Evolutionary conservation across 2,329 filamentous ascomycete species (phyloP).

Genomic region (Fusarium goolgardi): DNA sequence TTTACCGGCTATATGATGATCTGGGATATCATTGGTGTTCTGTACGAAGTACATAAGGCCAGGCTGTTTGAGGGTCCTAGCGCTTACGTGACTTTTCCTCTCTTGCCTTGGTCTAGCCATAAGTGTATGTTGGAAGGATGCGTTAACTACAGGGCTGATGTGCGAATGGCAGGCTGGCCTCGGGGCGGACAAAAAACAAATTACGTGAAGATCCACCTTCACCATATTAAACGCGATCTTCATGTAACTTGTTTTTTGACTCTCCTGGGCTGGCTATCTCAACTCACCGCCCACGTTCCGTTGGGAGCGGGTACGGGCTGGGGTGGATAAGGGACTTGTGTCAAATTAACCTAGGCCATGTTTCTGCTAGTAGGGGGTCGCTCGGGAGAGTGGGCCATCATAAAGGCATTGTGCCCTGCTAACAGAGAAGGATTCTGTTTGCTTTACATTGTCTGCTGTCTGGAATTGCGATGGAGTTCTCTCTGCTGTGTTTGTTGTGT

Average conservation of each 20-base stretch:
- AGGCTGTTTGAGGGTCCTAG: background rate
- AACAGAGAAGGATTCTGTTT: background rate
- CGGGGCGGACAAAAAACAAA: too few species aligned
- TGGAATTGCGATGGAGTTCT: constrained; percentile 7
- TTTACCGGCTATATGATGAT: background rate
- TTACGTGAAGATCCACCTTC: too few species aligned
- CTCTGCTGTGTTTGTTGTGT: background rate
- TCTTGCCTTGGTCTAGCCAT: too few species aligned
- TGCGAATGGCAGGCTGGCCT: too few species aligned
- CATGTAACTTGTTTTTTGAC: too few species aligned
- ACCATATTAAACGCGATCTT: too few species aligned
- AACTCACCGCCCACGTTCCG: background rate
- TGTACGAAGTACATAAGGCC: background rate
- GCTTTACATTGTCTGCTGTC: background rate
- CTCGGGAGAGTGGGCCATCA: background rate
- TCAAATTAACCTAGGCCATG: background rate
- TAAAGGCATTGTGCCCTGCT: background rate
- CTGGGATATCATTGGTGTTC: background rate
- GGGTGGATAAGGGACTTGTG: background rate
- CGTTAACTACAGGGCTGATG: too few species aligned
- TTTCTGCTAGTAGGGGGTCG: background rate
- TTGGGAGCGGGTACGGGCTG: background rate
- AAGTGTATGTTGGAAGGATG: too few species aligned
- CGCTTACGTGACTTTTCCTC: background rate
- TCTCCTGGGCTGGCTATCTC: background rate